Evolutionary conservation across 1,284 basidiomycete genomes (phyloP), one percentile per base, ranked within the genome.

Genomic region (Naganishia sp.): DNA sequence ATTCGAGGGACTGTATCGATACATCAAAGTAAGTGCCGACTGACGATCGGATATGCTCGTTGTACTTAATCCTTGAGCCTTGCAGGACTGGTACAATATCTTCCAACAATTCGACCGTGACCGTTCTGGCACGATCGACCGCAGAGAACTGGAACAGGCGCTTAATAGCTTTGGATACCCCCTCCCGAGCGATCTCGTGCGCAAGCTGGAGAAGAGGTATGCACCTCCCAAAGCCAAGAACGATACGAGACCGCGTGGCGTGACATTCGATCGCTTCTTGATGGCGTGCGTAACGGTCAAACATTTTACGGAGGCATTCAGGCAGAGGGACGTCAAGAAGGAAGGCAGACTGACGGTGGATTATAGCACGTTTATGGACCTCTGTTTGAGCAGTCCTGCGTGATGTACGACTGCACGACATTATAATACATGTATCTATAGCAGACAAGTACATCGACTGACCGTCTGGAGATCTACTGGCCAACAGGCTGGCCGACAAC

Each of bases 241-340:
- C 44, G 60, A 60, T 13, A 54, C 53, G 3, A 57, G 52, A 10
- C 66, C 66, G 9, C 68, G 70, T 18, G 79, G 79, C 15, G 78
- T 80, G 65, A 74, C 72, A 45, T 80, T 80, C 69, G 79, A 80
- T 74, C 69, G 79, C 57, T 80, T 80, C 72, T 73, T 80, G 70
- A 79, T 80, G 79, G 79, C 79, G 55, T 80, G 79, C 64, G 79
- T 80, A 15, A 79, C 79, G n/a, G 79, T 80, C 60, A 80, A 80
- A 70, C 79, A 80, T 70, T 80, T 75, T 63, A 79, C 78, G 1
- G 79, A 80, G 70, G 74, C 72, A 44, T 80, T 80, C 68, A 74
- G 78, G 63, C 70, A 72, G 72, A 45, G 74, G 36, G 79, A 80
- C 68, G 67, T 71, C n/a, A 70, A 73, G 56, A 68, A 70, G 44